Base-by-base conservation (phyloP, 352 stramenopile species). In the Pythium pyrilobum region DNA sequence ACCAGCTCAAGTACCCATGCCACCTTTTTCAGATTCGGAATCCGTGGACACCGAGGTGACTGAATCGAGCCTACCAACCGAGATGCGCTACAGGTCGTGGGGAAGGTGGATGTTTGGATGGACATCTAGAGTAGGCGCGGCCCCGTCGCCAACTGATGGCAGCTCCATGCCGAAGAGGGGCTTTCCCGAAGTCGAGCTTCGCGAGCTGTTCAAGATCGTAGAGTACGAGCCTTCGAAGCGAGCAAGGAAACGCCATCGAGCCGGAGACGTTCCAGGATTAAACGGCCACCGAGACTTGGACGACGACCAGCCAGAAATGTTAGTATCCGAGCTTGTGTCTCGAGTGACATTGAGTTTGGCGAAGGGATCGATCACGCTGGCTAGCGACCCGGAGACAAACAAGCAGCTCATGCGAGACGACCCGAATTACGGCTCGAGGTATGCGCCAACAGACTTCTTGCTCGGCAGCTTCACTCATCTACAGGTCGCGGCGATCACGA, bases 171-270 rank as follows among this genome's bases (percentile, higher is more conserved):
- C 77, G 1, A 67, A 73, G 36, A 69, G 74, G 4, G 72, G 74
- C 20, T 74, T 93, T 52, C 80, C 82, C 12, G 85, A 95, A 57
- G 72, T 92, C 23, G 85, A 95, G 33, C 69, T 91, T 34, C 73
- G 80, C 15, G 82, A 95, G 52, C 52, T 95, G n/a, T 95, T 89
- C 49, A 88, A 90, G 41, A 91, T 95, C 47, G 64, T 95, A 21
- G 85, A 92, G 43, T 88, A 86, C 54, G 82, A 91, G 15, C 81
- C 85, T 32, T 76, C 71, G 25, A 85, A 83, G 52, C 67, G 76
- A 6, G 73, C 66, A 3, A 90, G 89, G 44, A 80, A 78, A 39
- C 64, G 64, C 5, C 36, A 59, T 18, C 68, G 79, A 24, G 64
- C 71, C n/a, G 57, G 29, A 29, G 46, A 74, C 52, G 50, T 59